These are phyloP conservation scores for Dipodascus geniculatus DNA, from an alignment of 805 yeast species.

Conservation along the genomic window DNA sequence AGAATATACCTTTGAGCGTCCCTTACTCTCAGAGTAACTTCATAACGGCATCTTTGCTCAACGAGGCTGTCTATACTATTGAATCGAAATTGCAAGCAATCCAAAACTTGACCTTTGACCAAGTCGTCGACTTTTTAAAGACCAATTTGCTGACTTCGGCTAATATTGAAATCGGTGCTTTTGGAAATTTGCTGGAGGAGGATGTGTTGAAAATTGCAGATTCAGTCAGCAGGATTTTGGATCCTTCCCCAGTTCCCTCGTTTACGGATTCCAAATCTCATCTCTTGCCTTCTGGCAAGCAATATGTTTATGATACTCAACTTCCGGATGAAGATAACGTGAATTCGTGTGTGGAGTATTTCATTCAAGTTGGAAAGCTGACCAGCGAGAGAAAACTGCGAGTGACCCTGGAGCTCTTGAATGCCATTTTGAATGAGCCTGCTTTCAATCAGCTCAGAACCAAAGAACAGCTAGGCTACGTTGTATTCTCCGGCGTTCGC, in stretches of 20 bases:
- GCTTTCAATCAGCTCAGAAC: slow-evolving; percentile 85
- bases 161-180: slow-evolving; percentile 61
- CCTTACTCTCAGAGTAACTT: slow-evolving; percentile 73
- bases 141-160: slow-evolving; percentile 41
- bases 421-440: slow-evolving; percentile 73
- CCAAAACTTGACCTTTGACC: slow-evolving; percentile 34
- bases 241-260: slow-evolving; percentile 25
- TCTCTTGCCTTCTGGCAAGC: slow-evolving; percentile 34
- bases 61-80: slow-evolving; percentile 57
- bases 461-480: slow-evolving; percentile 89
- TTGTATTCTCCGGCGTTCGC: slow-evolving; percentile 70
- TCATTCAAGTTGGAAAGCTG: slow-evolving; percentile 50
- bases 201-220: slow-evolving; percentile 43
- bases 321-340: slow-evolving; percentile 58
- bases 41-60: slow-evolving; percentile 49
- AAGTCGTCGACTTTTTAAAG: slow-evolving; percentile 39
- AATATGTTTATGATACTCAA: slow-evolving; percentile 26
- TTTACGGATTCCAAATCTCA: neutral
- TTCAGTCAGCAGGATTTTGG: slow-evolving; percentile 30
- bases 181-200: slow-evolving; percentile 55
- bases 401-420: slow-evolving; percentile 49
- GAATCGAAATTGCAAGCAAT: slow-evolving; percentile 48
- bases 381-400: slow-evolving; percentile 31
- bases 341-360: slow-evolving; percentile 76
- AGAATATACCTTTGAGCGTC: slow-evolving; percentile 56